Evolutionary conservation across 495 filamentous ascomycete species (phyloP).

Genomic region (Xylaria acuta): DNA sequence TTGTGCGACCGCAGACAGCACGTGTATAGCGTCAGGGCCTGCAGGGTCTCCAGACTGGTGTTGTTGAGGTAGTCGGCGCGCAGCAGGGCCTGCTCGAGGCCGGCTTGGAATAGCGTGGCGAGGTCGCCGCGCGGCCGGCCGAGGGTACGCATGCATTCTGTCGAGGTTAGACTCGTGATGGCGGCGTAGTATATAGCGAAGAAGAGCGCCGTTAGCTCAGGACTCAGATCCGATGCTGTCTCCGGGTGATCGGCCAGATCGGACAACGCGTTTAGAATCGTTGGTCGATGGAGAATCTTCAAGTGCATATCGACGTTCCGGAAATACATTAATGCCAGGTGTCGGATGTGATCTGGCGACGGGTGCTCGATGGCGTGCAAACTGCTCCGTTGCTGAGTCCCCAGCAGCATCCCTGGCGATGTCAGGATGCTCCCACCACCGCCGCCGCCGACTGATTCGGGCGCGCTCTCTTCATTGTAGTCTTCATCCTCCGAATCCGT

Average conservation of each 20-base stretch:
- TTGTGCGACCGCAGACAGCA: constrained; percentile 56
- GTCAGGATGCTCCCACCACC: constrained; percentile 60
- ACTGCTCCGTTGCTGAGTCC: constrained; percentile 45
- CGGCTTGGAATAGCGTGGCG: constrained; percentile 65
- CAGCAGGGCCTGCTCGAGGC: constrained; percentile 69
- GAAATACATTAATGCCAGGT: constrained; percentile 60
- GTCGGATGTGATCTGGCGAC: constrained; percentile 67
- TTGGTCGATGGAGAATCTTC: constrained; percentile 58
- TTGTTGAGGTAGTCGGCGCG: constrained; percentile 71
- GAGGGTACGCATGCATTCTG: constrained; percentile 50
- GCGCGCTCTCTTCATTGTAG: constrained; percentile 43
- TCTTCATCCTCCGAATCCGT: constrained; percentile 53
- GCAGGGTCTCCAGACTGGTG: constrained; percentile 70
- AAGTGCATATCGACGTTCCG: constrained; percentile 63
- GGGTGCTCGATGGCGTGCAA: constrained; percentile 42
- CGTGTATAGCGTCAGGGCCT: constrained; percentile 71
- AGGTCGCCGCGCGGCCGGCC: constrained; percentile 52
- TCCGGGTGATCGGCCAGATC: constrained; percentile 49
- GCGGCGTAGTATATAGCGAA: constrained; percentile 69
- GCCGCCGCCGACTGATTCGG: constrained; percentile 45
- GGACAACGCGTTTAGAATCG: constrained; percentile 46
- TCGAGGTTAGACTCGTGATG: constrained; percentile 58
- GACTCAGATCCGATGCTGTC: constrained; percentile 29
- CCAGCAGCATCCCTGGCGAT: constrained; percentile 57
- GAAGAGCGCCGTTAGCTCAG: constrained; percentile 57